Base-by-base conservation (phyloP, 306 rosid species). In the Begonia fuchsioides region DNA sequence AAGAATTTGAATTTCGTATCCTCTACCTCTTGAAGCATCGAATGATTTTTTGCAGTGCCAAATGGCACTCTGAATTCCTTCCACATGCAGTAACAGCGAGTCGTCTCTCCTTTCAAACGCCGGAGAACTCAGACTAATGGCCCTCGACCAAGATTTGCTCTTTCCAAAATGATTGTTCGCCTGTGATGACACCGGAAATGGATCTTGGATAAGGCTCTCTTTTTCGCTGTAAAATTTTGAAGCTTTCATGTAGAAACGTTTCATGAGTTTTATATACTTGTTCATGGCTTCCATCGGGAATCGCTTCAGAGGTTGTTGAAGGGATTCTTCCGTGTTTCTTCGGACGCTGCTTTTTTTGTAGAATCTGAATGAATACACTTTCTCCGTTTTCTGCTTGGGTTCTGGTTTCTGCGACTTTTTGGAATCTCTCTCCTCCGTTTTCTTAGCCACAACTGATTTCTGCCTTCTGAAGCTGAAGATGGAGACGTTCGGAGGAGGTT, bases 51-150 rank as follows among this genome's bases (percentile, higher is more conserved):
- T n/a, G n/a, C n/a, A n/a, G n/a, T n/a, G n/a, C n/a, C 85, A 73
- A 52, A 90, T 90, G 61, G 98, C 95, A 40, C 98, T 71, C 55
- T 90, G 92, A 12, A 90, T 90, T n/a, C 94, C 98, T 59, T 85
- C 95, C 39, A 79, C 57, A 6, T 85, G 98, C 51, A 57, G 72
- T 56, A 52, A 47, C 54, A 85, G 58, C 44, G 98, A 76, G 52
- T 90, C 98, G 46, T 85, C 81, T 55, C 77, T 74, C 68, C 72
- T 72, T 12, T 60, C 75, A 51, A 63, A 64, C 58, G 79, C 74
- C n/a, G 74, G 60, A 50, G 61, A 39, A 6, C 13, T 19, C n/a
- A n/a, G n/a, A 19, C 26, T 69, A 47, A 32, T 6, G 0, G 44
- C 51, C 40, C 68, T 50, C 18, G 80, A 64, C 19, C 84, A 64